These are phyloP conservation scores for Cryomyces minteri DNA, from an alignment of 495 filamentous ascomycete genomes.

Conservation along the genomic window DNA sequence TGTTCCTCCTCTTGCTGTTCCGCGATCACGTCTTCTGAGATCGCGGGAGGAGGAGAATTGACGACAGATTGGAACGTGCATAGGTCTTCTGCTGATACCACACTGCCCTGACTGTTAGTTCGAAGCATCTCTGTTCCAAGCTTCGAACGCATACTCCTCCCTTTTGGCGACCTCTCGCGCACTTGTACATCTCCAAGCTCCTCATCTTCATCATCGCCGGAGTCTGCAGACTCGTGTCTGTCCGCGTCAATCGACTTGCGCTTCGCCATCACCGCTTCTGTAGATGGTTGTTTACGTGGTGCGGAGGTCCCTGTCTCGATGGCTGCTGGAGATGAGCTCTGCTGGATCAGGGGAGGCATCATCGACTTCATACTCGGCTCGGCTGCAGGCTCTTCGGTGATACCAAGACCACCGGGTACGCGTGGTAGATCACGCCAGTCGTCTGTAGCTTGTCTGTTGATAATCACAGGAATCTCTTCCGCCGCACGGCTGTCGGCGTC, in stretches of 20 bases:
- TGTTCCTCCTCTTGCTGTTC: slow-evolving; percentile 11
- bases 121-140: slow-evolving; percentile 91
- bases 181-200: slow-evolving; percentile 49
- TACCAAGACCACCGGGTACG: slow-evolving; percentile 49
- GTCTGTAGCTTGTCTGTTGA: slow-evolving; percentile 46
- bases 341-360: slow-evolving; percentile 34
- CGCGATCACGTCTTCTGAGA: slow-evolving; percentile 9
- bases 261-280: slow-evolving; percentile 59
- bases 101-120: slow-evolving; percentile 77
- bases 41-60: slow-evolving; percentile 11
- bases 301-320: slow-evolving; percentile 28
- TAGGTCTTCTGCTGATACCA: slow-evolving; percentile 32
- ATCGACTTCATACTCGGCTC: slow-evolving; percentile 1
- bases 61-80: slow-evolving; percentile 6
- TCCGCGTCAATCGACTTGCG: slow-evolving; percentile 58
- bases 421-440: slow-evolving; percentile 39
- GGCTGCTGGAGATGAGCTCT: slow-evolving; percentile 48
- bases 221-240: slow-evolving; percentile 61
- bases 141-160: slow-evolving; percentile 37
- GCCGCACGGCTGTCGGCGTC: slow-evolving; percentile 62
- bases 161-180: slow-evolving; percentile 38
- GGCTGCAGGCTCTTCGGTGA: slow-evolving; percentile 30
- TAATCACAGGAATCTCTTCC: slow-evolving; percentile 63
- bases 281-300: slow-evolving; percentile 50
- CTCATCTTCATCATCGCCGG: slow-evolving; percentile 84